Evolutionary conservation across 2,329 filamentous ascomycete genomes (phyloP), one percentile per base, ranked within the genome.

Genomic region (Fusarium sp.): DNA sequence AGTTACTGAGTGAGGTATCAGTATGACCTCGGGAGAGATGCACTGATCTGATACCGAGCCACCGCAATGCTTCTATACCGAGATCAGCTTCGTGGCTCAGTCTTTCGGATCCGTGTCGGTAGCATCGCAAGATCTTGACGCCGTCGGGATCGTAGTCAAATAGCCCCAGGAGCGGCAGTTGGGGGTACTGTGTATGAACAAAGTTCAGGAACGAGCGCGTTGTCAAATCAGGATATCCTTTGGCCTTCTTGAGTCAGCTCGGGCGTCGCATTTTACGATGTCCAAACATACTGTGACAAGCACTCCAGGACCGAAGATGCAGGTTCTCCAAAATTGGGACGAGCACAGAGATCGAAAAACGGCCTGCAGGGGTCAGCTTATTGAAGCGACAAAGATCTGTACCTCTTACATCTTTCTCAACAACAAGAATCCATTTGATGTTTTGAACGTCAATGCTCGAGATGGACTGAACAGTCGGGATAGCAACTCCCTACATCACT

Each of bases 91-190:
- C 91, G 75, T 94, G 91, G 1, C 86, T 82, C 2, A 93, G 83
- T 13, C 85, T 84, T 20, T 83, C 84, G n/a, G 92, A 94, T 12
- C 93, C 92, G 69, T 91, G 84, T 71, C 91, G 92, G 83, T 95
- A 96, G 22, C 91, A 94, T 9, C 88, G 88, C 73, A 94, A 84
- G 45, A 97, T 96, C 6, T 88, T 88, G 35, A 96, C 81, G 0
- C 94, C 94, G 71, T 96, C 90, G 0, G 93, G 93, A 75, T 96
- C 94, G 67, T 89, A 93, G 77, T 97, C 94, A 4, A 93, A 87
- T 1, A 96, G 83, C 0, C 87, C 89, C 59, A 90, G 87, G 12
- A 94, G 88, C 5, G 89, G 88, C 28, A 92, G 81, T 1, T 81
- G 78, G 0, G 88, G 87, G 26, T 83, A 83, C 14, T 80, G 81